phyloP scores from a whole-genome alignment of 495 filamentous ascomycete genomes.

The Talaromyces nanjingensis region DNA sequence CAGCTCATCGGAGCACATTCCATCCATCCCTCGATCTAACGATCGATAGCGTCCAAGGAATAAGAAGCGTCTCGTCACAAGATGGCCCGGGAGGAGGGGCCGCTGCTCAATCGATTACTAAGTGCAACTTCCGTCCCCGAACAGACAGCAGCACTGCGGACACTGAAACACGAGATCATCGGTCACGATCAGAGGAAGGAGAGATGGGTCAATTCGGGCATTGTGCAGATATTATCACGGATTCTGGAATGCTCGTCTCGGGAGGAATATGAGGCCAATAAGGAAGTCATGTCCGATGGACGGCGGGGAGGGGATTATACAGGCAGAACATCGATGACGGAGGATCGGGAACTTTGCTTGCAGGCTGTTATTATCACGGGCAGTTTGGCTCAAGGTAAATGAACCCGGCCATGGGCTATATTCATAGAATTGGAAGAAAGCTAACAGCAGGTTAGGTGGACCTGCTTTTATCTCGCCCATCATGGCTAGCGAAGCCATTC shows the following conservation, averaged over 20 bases:
- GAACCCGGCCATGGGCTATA: neutral
- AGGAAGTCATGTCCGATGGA: constrained; percentile 26
- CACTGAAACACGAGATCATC: constrained; percentile 81
- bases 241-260: constrained; percentile 39
- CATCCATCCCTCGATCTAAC: neutral
- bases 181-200: constrained; percentile 87
- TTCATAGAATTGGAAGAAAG: neutral
- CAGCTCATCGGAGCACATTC: neutral
- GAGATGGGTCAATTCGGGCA: constrained; percentile 58
- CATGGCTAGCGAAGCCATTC: constrained; percentile 55
- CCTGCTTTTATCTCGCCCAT: constrained; percentile 70
- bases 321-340: constrained; percentile 16
- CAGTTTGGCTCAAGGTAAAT: constrained; percentile 75
- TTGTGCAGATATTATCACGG: constrained; percentile 60
- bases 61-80: neutral
- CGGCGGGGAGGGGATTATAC: neutral
- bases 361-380: constrained; percentile 76
- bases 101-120: constrained; percentile 56
- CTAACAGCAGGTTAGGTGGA: constrained; percentile 51
- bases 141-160: constrained; percentile 58
- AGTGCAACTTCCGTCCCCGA: constrained; percentile 51
- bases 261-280: constrained; percentile 24
- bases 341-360: constrained; percentile 60
- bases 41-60: neutral
- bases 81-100: constrained; percentile 42